Base-by-base conservation (phyloP, 441 rosid genomes). In the Pelargonium myrrhifolium region DNA sequence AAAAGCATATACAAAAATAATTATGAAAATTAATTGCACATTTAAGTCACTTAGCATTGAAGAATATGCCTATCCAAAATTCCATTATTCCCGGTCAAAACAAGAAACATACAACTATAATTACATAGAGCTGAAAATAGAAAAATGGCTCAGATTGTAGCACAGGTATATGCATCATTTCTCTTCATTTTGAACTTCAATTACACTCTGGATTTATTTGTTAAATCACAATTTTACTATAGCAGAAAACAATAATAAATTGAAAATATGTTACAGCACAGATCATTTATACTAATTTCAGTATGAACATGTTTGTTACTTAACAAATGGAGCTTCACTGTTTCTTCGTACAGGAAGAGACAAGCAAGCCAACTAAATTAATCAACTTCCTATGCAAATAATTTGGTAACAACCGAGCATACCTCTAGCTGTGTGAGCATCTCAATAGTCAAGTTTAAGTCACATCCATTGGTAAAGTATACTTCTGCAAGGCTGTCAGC, bases 391-490 rank as follows among this genome's bases (percentile, higher is more conserved):
- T 45, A 45, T 45, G 15, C 51, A 45, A 45, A 2, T 11, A 45
- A 45, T 45, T 45, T 45, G 51, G 51, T 12, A 45, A 5, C 14
- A 45, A 45, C 14, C 51, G 3, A 45, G 51, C 51, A 61, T 77
- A 93, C 99, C 99, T 93, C 99, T 39, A 93, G 95, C 79, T 89
- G 97, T 71, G 92, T 91, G 67, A 93, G 96, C 93, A 91, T 93
- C 82, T 93, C 99, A 68, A 93, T 77, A 10, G 99, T 93, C 78
- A 88, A 80, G 66, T 84, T 88, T 76, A 93, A 75, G 78, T 93
- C 96, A 71, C 90, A 87, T 14, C 92, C 90, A 85, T 85, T 91
- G 63, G 99, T 95, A 74, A 77, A 82, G 80, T 84, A 93, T 66
- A 93, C 99, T 76, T 93, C 97, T 12, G 90, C 88, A 20, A 93